phyloP scores from a whole-genome alignment of 768 basidiomycete species.

The Boletus subcaerulescens region DNA sequence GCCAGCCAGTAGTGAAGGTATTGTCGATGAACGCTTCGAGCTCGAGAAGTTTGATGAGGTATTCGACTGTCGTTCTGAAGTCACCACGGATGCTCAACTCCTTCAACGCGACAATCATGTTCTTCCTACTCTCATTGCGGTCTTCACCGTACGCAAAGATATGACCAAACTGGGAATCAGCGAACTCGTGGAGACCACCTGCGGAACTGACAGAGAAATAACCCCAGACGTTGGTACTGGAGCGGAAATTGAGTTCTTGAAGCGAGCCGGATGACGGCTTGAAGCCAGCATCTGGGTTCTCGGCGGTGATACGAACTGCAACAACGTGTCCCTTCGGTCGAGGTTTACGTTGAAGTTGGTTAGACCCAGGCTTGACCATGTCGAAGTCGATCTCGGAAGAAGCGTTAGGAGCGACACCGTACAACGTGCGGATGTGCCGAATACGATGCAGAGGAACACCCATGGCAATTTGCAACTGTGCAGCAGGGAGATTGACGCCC shows the following conservation, averaged over 20 bases:
- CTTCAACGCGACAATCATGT: slow-evolving; percentile 99
- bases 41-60: slow-evolving; percentile 96
- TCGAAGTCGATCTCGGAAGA: slow-evolving; percentile 96
- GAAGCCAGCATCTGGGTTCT: slow-evolving; percentile 99
- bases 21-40: slow-evolving; percentile 96
- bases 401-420: slow-evolving; percentile 89
- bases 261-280: slow-evolving; percentile 97
- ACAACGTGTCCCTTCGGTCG: slow-evolving; percentile 97
- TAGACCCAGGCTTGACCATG: slow-evolving; percentile 84
- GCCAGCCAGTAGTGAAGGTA: slow-evolving; percentile 97
- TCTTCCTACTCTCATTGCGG: slow-evolving; percentile 91
- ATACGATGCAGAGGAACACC: slow-evolving; percentile 95
- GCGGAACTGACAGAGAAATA: slow-evolving; percentile 97
- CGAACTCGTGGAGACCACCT: slow-evolving; percentile 97
- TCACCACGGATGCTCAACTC: slow-evolving; percentile 98
- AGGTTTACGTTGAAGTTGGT: slow-evolving; percentile 89
- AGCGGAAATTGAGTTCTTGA: slow-evolving; percentile 99
- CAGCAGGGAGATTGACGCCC: slow-evolving; percentile 95
- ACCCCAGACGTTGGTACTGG: slow-evolving; percentile 99
- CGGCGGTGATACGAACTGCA: slow-evolving; percentile 98
- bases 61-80: slow-evolving; percentile 98
- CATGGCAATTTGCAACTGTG: slow-evolving; percentile 97
- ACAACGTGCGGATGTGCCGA: slow-evolving; percentile 91
- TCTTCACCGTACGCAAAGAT: slow-evolving; percentile 99
- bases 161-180: slow-evolving; percentile 98